Evolutionary conservation across 75 land plant genomes (phyloP).

Genomic region (Pinus taeda): DNA sequence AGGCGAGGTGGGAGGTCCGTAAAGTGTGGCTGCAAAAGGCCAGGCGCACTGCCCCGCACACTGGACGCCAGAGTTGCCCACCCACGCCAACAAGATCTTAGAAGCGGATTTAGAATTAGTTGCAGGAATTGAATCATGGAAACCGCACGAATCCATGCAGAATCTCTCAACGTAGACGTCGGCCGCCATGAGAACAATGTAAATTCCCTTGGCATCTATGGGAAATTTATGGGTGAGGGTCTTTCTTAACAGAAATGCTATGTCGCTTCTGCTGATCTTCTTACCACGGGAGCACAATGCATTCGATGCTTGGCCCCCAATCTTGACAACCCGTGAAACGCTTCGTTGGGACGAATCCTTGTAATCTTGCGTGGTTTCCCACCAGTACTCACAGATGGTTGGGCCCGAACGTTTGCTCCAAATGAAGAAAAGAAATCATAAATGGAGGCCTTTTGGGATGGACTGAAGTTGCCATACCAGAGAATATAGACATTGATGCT

Average conservation of each 20-base stretch:
- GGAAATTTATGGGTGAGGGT: slow-evolving; percentile 5
- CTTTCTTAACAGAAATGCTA: slow-evolving; percentile 13
- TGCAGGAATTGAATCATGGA: slow-evolving; percentile 27
- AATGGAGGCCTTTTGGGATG: slow-evolving; percentile 54
- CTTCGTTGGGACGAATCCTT: slow-evolving; percentile 8
- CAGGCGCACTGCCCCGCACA: slow-evolving; percentile 45
- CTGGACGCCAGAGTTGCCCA: slow-evolving; percentile 33
- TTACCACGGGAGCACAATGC: slow-evolving; percentile 50
- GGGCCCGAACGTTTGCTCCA: slow-evolving; percentile 4
- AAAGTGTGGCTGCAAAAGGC: slow-evolving; percentile 23
- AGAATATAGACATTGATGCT: slow-evolving; percentile 54
- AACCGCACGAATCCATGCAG: slow-evolving; percentile 68
- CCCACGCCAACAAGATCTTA: slow-evolving; percentile 30
- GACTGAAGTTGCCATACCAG: slow-evolving; percentile 76
- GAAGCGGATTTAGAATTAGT: background rate
- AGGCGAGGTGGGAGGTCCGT: slow-evolving; percentile 8
- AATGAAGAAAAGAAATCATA: slow-evolving; percentile 71
- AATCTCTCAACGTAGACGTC: slow-evolving; percentile 79
- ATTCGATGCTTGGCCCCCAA: slow-evolving; percentile 43
- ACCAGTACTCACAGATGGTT: slow-evolving; percentile 33
- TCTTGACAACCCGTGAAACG: slow-evolving; percentile 14
- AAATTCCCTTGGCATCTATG: slow-evolving; percentile 32
- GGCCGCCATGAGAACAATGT: slow-evolving; percentile 51
- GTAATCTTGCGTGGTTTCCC: slow-evolving; percentile 17
- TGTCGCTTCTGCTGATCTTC: slow-evolving; percentile 23